Evolutionary conservation across 2,329 filamentous ascomycete species (phyloP).

Genomic region (Colletotrichum theobromicola): DNA sequence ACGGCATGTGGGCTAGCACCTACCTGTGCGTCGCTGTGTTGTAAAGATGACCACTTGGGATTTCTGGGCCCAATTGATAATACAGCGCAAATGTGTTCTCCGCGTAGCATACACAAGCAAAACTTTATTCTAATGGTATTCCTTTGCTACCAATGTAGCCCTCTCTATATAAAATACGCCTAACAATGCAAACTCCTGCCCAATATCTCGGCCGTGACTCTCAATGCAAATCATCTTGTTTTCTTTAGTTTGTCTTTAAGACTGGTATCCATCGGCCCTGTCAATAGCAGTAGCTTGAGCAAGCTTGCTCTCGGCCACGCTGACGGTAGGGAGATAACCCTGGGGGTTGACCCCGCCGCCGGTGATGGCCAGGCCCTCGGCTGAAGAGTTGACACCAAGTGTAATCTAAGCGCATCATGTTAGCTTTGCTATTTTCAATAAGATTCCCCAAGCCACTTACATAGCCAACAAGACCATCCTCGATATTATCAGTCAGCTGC

Average conservation of each 20-base stretch:
- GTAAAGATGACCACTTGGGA: not conserved
- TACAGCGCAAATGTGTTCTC: not conserved
- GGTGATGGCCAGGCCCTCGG: not conserved
- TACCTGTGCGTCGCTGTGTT: not conserved
- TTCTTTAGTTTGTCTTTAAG: not conserved
- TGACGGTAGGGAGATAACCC: not conserved
- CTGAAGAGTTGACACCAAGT: constrained; percentile 39
- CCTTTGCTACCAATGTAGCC: not conserved
- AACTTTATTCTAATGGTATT: not conserved
- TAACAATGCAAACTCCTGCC: not conserved
- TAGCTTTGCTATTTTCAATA: not conserved
- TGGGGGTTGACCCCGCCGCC: not conserved
- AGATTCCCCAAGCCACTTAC: not conserved
- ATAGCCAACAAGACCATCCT: constrained; percentile 52
- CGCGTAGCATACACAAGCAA: not conserved
- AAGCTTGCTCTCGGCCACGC: not conserved
- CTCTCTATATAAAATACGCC: not conserved
- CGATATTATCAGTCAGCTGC: constrained; percentile 50
- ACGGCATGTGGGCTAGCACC: not conserved
- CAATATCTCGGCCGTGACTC: not conserved
- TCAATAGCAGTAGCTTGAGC: not conserved
- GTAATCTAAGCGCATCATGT: constrained; percentile 31
- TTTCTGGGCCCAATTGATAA: fast-evolving
- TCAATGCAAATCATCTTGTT: not conserved
- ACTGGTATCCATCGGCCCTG: not conserved